Evolutionary conservation across 2,329 filamentous ascomycete species (phyloP).

Genomic region (Epichloe bromicola): DNA sequence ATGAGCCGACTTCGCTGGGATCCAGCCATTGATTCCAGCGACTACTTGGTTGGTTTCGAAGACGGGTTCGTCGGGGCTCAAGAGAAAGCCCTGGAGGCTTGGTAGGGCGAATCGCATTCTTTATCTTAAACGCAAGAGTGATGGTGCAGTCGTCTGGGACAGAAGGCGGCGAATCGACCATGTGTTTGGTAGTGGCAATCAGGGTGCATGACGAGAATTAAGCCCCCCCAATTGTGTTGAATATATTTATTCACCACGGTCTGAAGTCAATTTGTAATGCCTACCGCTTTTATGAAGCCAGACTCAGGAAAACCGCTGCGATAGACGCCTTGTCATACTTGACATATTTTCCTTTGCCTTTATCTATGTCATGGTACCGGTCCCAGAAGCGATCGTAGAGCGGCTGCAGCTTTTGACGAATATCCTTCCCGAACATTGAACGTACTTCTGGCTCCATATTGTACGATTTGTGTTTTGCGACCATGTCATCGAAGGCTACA

Average conservation of each 20-base stretch:
- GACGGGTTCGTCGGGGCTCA: too few relatives aligned
- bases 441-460: constrained; percentile 88
- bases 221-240: too few relatives aligned
- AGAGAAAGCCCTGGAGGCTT: too few relatives aligned
- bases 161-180: too few relatives aligned
- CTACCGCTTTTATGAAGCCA: constrained; percentile 21
- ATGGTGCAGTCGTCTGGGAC: constrained; percentile 21
- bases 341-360: constrained; percentile 95
- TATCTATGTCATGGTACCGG: constrained; percentile 92
- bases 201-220: too few relatives aligned
- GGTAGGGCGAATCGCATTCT: too few relatives aligned
- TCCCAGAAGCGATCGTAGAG: constrained; percentile 95
- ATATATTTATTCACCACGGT: too few relatives aligned
- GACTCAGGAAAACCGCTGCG: constrained; percentile 46
- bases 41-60: too few relatives aligned
- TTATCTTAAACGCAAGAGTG: constrained; percentile 43
- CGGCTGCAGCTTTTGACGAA: constrained; percentile 85
- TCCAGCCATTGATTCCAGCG: not conserved
- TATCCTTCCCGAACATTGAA: constrained; percentile 64
- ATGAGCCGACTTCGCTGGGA: too few relatives aligned
- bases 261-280: too few relatives aligned
- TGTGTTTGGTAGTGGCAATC: too few relatives aligned
- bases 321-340: constrained; percentile 88
- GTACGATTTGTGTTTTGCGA: constrained; percentile 67
- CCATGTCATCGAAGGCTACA: constrained; percentile 75